These are phyloP conservation scores for Chenopodium album DNA, from an alignment of 148 eudicot species.

Conservation along the genomic window DNA sequence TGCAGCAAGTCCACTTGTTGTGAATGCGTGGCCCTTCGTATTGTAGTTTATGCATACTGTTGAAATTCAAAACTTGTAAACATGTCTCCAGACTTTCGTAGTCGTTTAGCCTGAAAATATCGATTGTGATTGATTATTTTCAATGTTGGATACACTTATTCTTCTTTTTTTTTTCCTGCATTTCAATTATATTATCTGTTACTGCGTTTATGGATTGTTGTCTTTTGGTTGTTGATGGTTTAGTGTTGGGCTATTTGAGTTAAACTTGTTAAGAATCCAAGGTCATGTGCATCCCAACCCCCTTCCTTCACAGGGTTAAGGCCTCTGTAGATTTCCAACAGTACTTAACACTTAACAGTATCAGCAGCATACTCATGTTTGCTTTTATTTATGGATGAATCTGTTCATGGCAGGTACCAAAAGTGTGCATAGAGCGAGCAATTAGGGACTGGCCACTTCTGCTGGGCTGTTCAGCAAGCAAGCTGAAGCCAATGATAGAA, in stretches of 20 bases:
- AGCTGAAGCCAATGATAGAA: constrained; percentile 45
- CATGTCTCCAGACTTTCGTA: too few relatives aligned
- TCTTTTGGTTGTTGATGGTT: too few relatives aligned
- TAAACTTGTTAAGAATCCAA: background rate
- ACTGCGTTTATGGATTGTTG: too few relatives aligned
- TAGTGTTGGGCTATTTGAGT: too few relatives aligned
- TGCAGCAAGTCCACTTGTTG: background rate
- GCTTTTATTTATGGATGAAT: background rate
- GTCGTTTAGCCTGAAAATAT: too few relatives aligned
- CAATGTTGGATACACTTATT: too few relatives aligned
- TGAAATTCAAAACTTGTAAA: background rate
- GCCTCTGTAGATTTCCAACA: background rate
- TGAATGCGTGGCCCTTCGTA: background rate
- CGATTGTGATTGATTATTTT: too few relatives aligned
- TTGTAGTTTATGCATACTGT: background rate
- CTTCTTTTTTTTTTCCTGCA: too few relatives aligned
- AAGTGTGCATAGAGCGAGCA: constrained; percentile 43
- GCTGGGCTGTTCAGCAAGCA: constrained; percentile 59
- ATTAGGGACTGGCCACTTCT: constrained; percentile 69
- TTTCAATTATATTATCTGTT: too few relatives aligned
- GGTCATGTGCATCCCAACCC: background rate
- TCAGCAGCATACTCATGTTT: background rate
- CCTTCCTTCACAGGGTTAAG: background rate
- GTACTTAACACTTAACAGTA: background rate
- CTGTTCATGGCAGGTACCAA: constrained; percentile 54